phyloP scores from a whole-genome alignment of 257 asterid genomes.

The Paulownia fortunei region DNA sequence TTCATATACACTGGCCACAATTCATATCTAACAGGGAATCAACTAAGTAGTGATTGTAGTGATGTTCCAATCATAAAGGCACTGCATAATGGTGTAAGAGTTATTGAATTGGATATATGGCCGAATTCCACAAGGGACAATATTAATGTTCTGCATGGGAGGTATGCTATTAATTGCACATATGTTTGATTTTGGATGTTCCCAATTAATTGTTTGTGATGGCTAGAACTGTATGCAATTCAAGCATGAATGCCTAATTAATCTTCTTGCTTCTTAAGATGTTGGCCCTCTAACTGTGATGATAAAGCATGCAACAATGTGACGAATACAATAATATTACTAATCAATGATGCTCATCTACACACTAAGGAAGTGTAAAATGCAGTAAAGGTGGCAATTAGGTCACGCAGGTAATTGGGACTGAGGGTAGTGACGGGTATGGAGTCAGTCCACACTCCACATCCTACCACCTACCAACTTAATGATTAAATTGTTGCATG shows the following conservation, averaged over 20 bases:
- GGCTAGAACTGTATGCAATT: not conserved
- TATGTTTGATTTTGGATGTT: not conserved
- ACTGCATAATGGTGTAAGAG: constrained; percentile 49
- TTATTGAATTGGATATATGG: constrained; percentile 59
- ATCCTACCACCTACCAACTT: not conserved
- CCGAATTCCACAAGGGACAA: constrained; percentile 42
- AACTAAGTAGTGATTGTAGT: constrained; percentile 56
- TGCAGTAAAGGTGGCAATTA: not conserved
- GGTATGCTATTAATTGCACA: constrained; percentile 29
- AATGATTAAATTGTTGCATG: not conserved
- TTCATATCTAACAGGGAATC: constrained; percentile 62
- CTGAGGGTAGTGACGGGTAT: not conserved
- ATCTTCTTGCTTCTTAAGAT: not conserved
- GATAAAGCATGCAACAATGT: not conserved
- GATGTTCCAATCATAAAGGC: constrained; percentile 53
- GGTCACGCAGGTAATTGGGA: not conserved
- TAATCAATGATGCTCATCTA: no score
- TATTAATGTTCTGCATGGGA: constrained; percentile 53
- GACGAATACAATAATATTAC: not conserved
- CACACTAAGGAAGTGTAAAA: not conserved
- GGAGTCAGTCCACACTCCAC: not conserved
- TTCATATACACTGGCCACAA: constrained; percentile 68
- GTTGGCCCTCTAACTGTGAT: not conserved
- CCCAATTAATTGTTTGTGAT: not conserved
- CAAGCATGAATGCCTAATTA: not conserved